Evolutionary conservation across 805 yeast species (phyloP).

Genomic region (Myxozyma kluyveri): DNA sequence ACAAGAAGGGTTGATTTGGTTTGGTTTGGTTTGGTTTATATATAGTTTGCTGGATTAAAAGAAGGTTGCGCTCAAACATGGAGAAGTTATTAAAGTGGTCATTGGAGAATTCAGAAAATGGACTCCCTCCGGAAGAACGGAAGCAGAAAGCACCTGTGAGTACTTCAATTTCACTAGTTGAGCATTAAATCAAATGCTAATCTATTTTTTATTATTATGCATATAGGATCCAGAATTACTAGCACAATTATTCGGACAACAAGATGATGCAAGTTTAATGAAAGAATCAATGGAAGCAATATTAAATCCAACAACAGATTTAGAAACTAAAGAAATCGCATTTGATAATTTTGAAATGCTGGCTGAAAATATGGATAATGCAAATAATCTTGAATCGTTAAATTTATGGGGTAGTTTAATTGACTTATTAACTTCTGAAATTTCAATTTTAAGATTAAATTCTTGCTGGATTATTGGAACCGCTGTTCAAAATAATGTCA

Average conservation of each 20-base stretch:
- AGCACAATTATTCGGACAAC: constrained; percentile 71
- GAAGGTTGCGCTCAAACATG: no score
- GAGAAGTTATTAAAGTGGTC: constrained; percentile 94
- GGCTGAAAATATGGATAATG: constrained; percentile 90
- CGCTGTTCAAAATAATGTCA: constrained; percentile 87
- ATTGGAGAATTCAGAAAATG: constrained; percentile 69
- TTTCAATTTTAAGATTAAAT: constrained; percentile 49
- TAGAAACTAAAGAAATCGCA: constrained; percentile 68
- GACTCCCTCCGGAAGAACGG: constrained; percentile 54
- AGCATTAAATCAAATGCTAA: neutral
- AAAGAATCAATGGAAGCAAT: constrained; percentile 66
- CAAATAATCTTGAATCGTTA: constrained; percentile 82
- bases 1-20: no score
- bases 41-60: no score
- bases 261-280: constrained; percentile 90
- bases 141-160: constrained; percentile 54
- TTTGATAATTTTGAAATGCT: constrained; percentile 91
- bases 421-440: constrained; percentile 48
- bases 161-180: neutral
- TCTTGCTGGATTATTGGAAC: constrained; percentile 80
- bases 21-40: no score
- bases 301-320: constrained; percentile 53
- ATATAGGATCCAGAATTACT: constrained; percentile 65
- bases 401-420: constrained; percentile 75
- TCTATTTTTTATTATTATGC: neutral